Evolutionary conservation across 805 yeast genomes (phyloP).

Genomic region (Wickerhamiella azymoides): DNA sequence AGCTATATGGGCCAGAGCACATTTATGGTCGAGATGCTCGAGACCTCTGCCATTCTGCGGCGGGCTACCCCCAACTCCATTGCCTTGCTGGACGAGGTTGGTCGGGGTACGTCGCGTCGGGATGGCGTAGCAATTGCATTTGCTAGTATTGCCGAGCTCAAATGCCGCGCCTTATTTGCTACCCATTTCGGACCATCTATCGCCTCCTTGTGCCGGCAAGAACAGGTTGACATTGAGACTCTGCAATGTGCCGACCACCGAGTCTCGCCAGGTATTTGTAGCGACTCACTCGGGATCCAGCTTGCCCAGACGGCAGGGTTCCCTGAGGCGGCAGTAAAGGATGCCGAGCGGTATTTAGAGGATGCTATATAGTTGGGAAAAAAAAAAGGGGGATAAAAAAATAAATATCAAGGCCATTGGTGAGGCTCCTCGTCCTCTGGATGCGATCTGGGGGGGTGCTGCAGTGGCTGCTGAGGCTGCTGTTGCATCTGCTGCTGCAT

Average conservation of each 20-base stretch:
- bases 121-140: slow-evolving; percentile 82
- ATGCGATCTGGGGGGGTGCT: neutral
- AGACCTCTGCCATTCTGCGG: slow-evolving; percentile 54
- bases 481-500: slow-evolving; percentile 3
- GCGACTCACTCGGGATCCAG: slow-evolving; percentile 58
- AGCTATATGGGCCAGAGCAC: slow-evolving; percentile 66
- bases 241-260: slow-evolving; percentile 29
- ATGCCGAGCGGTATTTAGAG: slow-evolving; percentile 2
- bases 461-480: neutral
- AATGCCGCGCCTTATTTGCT: slow-evolving; percentile 72
- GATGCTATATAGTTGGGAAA: neutral
- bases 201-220: slow-evolving; percentile 27
- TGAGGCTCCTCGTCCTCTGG: neutral
- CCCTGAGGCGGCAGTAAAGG: slow-evolving; percentile 30
- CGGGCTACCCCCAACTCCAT: slow-evolving; percentile 55
- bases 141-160: slow-evolving; percentile 51
- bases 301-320: slow-evolving; percentile 72
- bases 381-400: neutral
- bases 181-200: slow-evolving; percentile 65
- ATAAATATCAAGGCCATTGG: neutral
- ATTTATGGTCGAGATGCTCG: slow-evolving; percentile 87
- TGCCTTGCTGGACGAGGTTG: slow-evolving; percentile 76
- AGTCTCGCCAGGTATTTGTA: slow-evolving; percentile 52
- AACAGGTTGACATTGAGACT: slow-evolving; percentile 16
- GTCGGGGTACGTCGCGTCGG: slow-evolving; percentile 73